Percentiles rank a stretch among this genome's conserved stretches.
Conservation (phyloP, 148 eudicot species). For the Amaranthus cruentus region DNA sequence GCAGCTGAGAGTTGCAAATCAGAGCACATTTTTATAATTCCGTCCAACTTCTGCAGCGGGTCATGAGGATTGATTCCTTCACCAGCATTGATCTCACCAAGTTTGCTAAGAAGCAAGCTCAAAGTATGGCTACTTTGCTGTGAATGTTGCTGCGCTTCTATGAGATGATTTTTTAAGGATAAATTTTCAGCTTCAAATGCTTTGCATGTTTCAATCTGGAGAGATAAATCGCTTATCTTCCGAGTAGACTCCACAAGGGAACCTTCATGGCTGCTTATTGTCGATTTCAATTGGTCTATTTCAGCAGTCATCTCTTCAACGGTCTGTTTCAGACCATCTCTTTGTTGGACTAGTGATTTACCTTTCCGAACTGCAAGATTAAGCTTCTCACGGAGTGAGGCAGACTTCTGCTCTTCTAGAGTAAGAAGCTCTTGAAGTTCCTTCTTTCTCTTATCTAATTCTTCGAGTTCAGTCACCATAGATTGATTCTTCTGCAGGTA, state of each 20-base stretch:
- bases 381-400: constrained; percentile 79
- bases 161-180: constrained; percentile 47
- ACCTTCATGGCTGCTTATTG: constrained; percentile 40
- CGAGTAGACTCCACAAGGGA: constrained; percentile 46
- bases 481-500: constrained; percentile 44
- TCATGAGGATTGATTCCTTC: constrained; percentile 33
- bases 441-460: constrained; percentile 31
- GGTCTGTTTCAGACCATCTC: constrained; percentile 78
- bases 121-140: constrained; percentile 52
- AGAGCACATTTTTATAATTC: constrained; percentile 42
- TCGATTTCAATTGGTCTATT: constrained; percentile 56
- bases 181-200: constrained; percentile 50
- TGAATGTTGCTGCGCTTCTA: constrained; percentile 45
- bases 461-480: constrained; percentile 48
- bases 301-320: constrained; percentile 57
- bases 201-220: constrained; percentile 41
- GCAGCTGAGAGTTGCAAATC: constrained; percentile 44
- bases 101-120: constrained; percentile 43
- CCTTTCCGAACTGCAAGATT: constrained; percentile 95
- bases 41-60: constrained; percentile 66
- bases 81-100: constrained; percentile 46
- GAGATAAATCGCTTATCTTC: constrained; percentile 46
- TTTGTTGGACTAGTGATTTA: constrained; percentile 82
- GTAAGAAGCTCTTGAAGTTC: constrained; percentile 57
- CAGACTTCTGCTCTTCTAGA: constrained; percentile 93